Percentiles rank a stretch among this genome's conserved stretches.
phyloP scores from a whole-genome alignment of 148 eudicot genomes.

The Chenopodium album region DNA sequence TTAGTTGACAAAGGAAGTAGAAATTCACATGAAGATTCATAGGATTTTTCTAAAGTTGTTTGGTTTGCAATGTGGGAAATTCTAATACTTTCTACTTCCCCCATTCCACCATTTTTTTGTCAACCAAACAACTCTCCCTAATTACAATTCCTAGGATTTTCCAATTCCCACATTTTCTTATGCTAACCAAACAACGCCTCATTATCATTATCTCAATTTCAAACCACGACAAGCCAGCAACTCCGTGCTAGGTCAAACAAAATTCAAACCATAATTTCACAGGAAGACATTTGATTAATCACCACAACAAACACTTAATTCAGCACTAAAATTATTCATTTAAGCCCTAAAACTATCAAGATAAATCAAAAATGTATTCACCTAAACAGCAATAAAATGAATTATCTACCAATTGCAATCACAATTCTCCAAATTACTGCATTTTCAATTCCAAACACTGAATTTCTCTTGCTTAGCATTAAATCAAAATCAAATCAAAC shows the following conservation, averaged over 20 bases:
- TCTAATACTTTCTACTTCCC: too few species aligned
- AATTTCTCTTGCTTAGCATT: not conserved
- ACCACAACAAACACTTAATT: not conserved
- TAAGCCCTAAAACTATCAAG: not conserved
- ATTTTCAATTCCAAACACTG: not conserved
- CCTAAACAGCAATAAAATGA: not conserved
- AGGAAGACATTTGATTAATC: not conserved
- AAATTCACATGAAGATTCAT: too few species aligned
- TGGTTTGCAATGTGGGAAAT: too few species aligned
- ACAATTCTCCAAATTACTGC: not conserved
- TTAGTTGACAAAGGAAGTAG: too few species aligned
- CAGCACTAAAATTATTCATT: not conserved
- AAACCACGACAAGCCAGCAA: not conserved
- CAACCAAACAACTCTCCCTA: too few species aligned
- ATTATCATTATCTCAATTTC: not conserved
- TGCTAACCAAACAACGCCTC: not conserved
- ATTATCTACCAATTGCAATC: not conserved
- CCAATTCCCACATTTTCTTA: too few species aligned
- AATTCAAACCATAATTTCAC: too few species aligned
- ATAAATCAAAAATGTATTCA: too few species aligned
- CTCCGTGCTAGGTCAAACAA: not conserved
- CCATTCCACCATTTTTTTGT: too few species aligned
- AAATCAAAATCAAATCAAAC: not conserved
- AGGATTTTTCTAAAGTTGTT: too few species aligned
- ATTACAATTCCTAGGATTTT: too few species aligned